These are phyloP conservation scores for Aurantiochytrium sp. DNA, from an alignment of 108 stramenopile species.

Conservation along the genomic window DNA sequence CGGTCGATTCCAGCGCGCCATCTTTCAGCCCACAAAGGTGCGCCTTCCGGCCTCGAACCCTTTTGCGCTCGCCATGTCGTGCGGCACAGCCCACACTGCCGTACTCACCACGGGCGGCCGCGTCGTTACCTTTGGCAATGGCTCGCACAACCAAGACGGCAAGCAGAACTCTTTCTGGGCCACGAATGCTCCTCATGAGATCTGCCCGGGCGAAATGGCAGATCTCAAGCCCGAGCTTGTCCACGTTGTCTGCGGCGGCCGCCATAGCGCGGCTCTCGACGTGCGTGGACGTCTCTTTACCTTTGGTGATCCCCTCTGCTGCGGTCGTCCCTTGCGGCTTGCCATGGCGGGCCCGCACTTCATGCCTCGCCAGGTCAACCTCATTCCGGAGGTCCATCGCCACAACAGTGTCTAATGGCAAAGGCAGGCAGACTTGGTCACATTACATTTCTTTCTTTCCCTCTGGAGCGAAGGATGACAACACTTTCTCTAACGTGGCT, in stretches of 20 bases:
- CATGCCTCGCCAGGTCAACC: not conserved
- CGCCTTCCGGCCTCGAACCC: not conserved
- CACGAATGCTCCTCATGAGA: not conserved
- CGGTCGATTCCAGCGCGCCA: not conserved
- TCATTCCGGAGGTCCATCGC: not conserved
- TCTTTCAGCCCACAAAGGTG: not conserved
- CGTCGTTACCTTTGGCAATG: not conserved
- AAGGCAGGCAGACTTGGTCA: too few species aligned
- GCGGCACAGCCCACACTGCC: not conserved
- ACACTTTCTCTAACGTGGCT: too few species aligned
- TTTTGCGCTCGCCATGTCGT: not conserved
- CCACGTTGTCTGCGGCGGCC: constrained; percentile 8
- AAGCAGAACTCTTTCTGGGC: not conserved
- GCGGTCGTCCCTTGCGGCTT: not conserved
- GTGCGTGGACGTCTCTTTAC: not conserved
- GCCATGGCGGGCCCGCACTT: not conserved
- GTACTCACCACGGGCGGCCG: not conserved
- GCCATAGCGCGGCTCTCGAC: not conserved
- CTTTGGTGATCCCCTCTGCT: constrained; percentile 9
- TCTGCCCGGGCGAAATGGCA: not conserved
- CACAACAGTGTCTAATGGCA: not conserved
- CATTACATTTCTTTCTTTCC: too few species aligned
- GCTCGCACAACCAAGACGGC: constrained; percentile 4
- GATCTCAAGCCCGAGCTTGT: not conserved
- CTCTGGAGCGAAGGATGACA: too few species aligned